Base-by-base conservation (phyloP, 2,329 filamentous ascomycete genomes). In the Neopestalotiopsis rosae region DNA sequence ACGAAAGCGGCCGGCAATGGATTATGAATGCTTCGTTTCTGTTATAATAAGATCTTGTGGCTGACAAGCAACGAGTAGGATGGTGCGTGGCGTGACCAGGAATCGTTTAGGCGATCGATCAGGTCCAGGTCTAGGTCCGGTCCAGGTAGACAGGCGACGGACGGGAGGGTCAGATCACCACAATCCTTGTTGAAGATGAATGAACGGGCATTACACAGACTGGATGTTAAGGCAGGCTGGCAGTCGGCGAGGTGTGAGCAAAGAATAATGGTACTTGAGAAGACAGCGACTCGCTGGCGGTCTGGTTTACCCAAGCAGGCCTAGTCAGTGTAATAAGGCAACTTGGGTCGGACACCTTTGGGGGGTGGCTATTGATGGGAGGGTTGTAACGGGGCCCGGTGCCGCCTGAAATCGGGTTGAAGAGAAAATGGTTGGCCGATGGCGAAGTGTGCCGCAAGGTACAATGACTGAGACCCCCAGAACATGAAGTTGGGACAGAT, bases 401-500 rank as follows among this genome's bases (percentile, higher is more conserved):
- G 30, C 45, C 38, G 52, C 49, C 24, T 64, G 45, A 40, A 62
- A 38, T 57, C 45, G 49, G 66, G 14, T 49, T 62, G 58, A 52
- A 52, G 45, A 52, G n/a, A 17, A 20, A 17, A 52, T 52, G 45
- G 45, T 52, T 52, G 45, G 45, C 17, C n/a, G 45, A 64, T 57
- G 30, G 61, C 28, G 42, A 28, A 38, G 59, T 24, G 67, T 57
- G 30, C 45, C 32, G 59, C 42, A 62, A 34, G 42, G 45, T 63
- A 58, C 66, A 52, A 40, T 45, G 20, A 42, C 32, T 32, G 30
- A 57, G 49, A 57, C 63, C 63, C 24, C 63, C 17, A 65, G 28
- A 30, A 56, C 32, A 45, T 57, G 63, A 58, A 28, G 24, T 34
- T 56, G 61, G 45, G 61, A 45, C 63, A 68, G 67, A 65, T 68